These are phyloP conservation scores for Paramecium pentaurelia DNA, from an alignment of 73 alveolate genomes.

Conservation along the genomic window DNA sequence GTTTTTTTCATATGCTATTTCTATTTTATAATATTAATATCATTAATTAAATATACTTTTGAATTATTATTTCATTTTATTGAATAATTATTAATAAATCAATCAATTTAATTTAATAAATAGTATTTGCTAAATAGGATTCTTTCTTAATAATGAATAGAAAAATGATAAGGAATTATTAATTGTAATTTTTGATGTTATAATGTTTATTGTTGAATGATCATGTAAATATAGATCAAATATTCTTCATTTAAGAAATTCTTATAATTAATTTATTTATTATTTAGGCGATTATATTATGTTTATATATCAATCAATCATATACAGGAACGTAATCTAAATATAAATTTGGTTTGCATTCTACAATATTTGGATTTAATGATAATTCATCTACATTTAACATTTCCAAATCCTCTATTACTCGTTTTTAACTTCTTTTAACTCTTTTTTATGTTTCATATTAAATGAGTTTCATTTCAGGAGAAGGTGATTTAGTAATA, in stretches of 20 bases:
- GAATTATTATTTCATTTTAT: too few species aligned
- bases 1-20: background rate
- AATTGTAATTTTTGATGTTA: too few species aligned
- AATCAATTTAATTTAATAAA: too few species aligned
- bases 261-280: too few species aligned
- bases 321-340: background rate
- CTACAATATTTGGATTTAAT: background rate
- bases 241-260: background rate
- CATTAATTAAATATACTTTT: background rate
- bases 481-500: background rate
- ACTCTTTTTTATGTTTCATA: background rate
- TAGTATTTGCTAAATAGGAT: too few species aligned
- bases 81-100: too few species aligned
- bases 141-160: too few species aligned
- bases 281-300: too few species aligned
- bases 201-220: too few species aligned
- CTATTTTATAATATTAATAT: background rate
- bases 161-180: too few species aligned
- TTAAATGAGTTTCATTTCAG: background rate
- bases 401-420: background rate
- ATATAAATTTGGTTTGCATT: slow-evolving; percentile 25
- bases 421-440: background rate
- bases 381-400: background rate
- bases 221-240: too few species aligned
- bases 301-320: background rate